phyloP scores from a whole-genome alignment of 2,329 filamentous ascomycete species.

The Aspergillus melleus region DNA sequence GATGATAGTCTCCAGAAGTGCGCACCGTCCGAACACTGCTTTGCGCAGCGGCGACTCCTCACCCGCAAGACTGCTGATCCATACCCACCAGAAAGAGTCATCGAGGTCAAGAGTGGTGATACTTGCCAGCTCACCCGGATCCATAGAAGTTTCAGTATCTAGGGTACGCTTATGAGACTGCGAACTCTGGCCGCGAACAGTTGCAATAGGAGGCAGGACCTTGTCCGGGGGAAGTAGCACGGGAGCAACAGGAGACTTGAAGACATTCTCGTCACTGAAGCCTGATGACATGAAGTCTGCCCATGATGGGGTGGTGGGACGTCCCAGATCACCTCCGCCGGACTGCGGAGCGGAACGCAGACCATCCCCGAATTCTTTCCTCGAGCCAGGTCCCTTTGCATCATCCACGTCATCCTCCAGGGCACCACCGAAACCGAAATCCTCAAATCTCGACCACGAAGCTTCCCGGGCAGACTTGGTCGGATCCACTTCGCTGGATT shows the following conservation, averaged over 20 bases:
- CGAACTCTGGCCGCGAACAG: slow-evolving; percentile 73
- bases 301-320: slow-evolving; percentile 96
- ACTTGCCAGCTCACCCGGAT: slow-evolving; percentile 92
- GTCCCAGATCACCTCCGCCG: slow-evolving; percentile 64
- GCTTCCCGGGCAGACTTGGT: slow-evolving; percentile 77
- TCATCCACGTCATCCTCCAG: slow-evolving; percentile 70
- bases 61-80: slow-evolving; percentile 92
- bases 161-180: slow-evolving; percentile 76
- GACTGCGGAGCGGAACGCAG: slow-evolving; percentile 68
- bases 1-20: slow-evolving; percentile 85
- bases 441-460: slow-evolving; percentile 95
- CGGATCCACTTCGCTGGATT: slow-evolving; percentile 71
- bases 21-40: slow-evolving; percentile 89
- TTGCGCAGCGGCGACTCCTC: slow-evolving; percentile 87
- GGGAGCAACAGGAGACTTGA: slow-evolving; percentile 59
- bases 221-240: slow-evolving; percentile 89
- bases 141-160: slow-evolving; percentile 68
- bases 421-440: slow-evolving; percentile 81
- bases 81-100: slow-evolving; percentile 99
- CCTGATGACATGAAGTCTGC: slow-evolving; percentile 95
- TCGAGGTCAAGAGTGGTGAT: slow-evolving; percentile 84
- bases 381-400: slow-evolving; percentile 31
- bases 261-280: slow-evolving; percentile 75
- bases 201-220: slow-evolving; percentile 77
- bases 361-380: slow-evolving; percentile 47